These are phyloP conservation scores for Roridomyces roridus DNA, from an alignment of 768 basidiomycete genomes.

Conservation along the genomic window DNA sequence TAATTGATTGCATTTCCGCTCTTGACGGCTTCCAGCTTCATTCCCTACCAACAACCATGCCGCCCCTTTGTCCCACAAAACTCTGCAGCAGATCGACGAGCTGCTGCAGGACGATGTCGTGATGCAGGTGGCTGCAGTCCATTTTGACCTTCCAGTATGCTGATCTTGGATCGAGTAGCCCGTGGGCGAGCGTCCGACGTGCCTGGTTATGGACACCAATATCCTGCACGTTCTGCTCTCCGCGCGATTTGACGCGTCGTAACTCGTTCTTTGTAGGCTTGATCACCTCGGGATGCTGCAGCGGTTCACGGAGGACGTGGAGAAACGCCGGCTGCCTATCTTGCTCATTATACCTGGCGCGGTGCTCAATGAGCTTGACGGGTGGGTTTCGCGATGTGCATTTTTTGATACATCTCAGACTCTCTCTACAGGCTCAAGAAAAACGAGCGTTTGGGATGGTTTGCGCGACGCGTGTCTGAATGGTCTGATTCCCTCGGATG, in stretches of 20 bases:
- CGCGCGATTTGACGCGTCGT: constrained; percentile 31
- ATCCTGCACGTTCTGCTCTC: constrained; percentile 65
- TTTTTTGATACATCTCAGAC: background rate
- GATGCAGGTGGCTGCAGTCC: constrained; percentile 61
- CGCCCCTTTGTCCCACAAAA: constrained; percentile 35
- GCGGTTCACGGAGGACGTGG: constrained; percentile 68
- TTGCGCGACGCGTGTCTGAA: constrained; percentile 70
- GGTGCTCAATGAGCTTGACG: constrained; percentile 81
- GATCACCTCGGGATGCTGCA: constrained; percentile 45
- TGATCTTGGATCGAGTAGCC: constrained; percentile 42
- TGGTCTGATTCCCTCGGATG: constrained; percentile 39
- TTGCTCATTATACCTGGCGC: constrained; percentile 73
- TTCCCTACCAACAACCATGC: constrained; percentile 4
- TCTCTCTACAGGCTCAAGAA: constrained; percentile 52
- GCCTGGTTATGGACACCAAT: constrained; percentile 81
- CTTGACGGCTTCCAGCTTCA: constrained; percentile 9
- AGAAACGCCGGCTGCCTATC: constrained; percentile 54
- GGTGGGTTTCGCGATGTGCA: constrained; percentile 41
- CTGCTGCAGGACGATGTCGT: constrained; percentile 76
- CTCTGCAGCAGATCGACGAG: constrained; percentile 58
- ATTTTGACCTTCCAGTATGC: constrained; percentile 8
- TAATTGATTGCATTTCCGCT: background rate
- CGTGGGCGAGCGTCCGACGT: constrained; percentile 45
- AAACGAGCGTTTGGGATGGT: constrained; percentile 56
- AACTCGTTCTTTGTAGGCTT: constrained; percentile 12